Evolutionary conservation across 345 rosid species (phyloP).

Genomic region (Clausena lansium): DNA sequence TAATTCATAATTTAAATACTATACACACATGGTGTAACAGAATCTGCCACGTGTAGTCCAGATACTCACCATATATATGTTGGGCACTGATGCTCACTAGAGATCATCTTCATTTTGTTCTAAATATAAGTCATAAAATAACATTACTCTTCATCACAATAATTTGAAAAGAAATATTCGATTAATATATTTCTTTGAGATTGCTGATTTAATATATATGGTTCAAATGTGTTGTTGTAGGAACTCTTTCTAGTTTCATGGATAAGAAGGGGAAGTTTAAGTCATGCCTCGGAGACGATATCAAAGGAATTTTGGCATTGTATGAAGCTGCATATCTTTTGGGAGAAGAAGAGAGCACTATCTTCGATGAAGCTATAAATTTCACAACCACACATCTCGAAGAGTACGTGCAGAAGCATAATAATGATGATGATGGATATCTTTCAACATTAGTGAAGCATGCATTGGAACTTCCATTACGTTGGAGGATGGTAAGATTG

Average conservation of each 20-base stretch:
- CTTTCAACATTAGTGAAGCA: conserved; percentile 24
- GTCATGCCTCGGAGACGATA: background rate
- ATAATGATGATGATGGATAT: background rate
- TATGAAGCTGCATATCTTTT: background rate
- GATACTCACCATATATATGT: no score
- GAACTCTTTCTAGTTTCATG: background rate
- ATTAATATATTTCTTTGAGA: no score
- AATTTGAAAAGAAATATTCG: no score
- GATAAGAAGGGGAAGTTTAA: background rate
- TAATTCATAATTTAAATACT: no score
- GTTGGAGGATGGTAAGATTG: conserved; percentile 43
- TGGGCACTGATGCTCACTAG: no score
- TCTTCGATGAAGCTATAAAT: background rate
- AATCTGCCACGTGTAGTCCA: no score
- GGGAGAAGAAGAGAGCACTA: background rate
- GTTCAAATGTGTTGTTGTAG: background rate
- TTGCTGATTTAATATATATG: no score
- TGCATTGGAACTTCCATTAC: conserved; percentile 36
- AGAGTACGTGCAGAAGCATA: background rate
- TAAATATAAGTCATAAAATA: no score
- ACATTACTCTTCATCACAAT: no score
- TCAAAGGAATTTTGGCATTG: background rate
- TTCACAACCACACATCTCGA: background rate
- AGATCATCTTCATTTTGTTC: no score
- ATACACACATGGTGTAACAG: no score